A percentile compares a stretch with the other conserved stretches of the same genome.
Evolutionary conservation across 371 early-diverging fungal genomes (phyloP).

Genomic region (Rhizopus stolonifer): DNA sequence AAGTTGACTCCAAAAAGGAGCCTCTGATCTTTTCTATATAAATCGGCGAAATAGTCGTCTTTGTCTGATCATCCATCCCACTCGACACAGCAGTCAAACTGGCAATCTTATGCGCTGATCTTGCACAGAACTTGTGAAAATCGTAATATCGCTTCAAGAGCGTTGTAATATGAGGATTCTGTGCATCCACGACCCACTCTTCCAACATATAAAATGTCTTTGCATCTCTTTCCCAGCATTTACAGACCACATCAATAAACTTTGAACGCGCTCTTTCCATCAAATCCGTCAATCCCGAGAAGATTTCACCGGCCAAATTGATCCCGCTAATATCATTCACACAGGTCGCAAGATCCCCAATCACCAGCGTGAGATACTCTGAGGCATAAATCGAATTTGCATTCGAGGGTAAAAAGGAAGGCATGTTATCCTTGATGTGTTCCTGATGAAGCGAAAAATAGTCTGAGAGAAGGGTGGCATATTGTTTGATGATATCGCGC

Average conservation of each 20-base stretch:
- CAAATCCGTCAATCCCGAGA: conserved; percentile 51
- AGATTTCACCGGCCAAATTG: conserved; percentile 55
- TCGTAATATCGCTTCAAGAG: conserved; percentile 68
- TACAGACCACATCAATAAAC: conserved; percentile 56
- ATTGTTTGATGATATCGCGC: conserved; percentile 68
- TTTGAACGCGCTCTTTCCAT: conserved; percentile 58
- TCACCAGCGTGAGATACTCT: conserved; percentile 56
- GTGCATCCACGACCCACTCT: conserved; percentile 82
- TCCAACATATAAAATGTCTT: conserved; percentile 77
- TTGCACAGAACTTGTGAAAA: conserved; percentile 70
- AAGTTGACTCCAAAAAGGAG: conserved; percentile 64
- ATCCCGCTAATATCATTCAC: conserved; percentile 59
- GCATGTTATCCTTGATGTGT: conserved; percentile 24
- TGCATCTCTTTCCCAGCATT: conserved; percentile 72
- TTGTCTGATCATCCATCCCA: conserved; percentile 22
- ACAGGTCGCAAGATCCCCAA: conserved; percentile 56
- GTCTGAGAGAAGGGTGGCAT: conserved; percentile 56
- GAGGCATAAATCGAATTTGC: conserved; percentile 58
- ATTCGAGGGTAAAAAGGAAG: conserved; percentile 45
- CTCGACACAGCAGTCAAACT: conserved; percentile 52
- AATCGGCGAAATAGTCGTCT: conserved; percentile 25
- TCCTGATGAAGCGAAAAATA: conserved; percentile 50
- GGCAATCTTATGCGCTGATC: conserved; percentile 62
- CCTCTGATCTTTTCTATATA: conserved; percentile 59
- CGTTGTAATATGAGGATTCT: conserved; percentile 65